A percentile compares a stretch with the other conserved stretches of the same genome.
Conservation (phyloP, 2,329 filamentous ascomycete genomes). For the Pseudogymnoascus sp. region DNA sequence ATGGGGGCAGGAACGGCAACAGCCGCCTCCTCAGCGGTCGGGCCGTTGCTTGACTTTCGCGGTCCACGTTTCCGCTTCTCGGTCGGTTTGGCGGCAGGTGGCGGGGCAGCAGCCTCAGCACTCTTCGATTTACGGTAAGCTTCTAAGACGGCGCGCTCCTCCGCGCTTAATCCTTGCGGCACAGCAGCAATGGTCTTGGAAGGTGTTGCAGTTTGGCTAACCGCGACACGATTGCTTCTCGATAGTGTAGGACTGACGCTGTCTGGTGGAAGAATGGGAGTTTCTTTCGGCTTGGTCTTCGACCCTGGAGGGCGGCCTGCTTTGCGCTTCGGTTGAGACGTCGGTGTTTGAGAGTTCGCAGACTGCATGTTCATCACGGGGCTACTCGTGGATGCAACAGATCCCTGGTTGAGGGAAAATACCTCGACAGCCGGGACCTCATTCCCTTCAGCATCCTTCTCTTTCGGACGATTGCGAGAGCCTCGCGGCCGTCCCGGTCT, state of each 20-base stretch:
- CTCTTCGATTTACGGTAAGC: constrained; percentile 23
- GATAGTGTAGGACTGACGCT: not conserved
- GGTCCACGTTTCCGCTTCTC: constrained; percentile 10
- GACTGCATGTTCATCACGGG: not conserved
- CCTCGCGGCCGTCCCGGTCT: constrained; percentile 42
- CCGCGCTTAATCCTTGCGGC: constrained; percentile 23
- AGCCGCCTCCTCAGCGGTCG: not conserved
- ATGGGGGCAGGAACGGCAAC: not conserved
- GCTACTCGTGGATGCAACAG: not conserved
- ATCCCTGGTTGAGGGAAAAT: not conserved
- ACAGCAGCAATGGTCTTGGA: not conserved
- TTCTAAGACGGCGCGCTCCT: constrained; percentile 28
- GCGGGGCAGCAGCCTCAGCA: constrained; percentile 16
- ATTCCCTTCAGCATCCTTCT: constrained; percentile 16
- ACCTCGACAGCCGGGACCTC: not conserved
- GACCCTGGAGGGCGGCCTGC: not conserved
- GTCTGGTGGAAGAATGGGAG: not conserved
- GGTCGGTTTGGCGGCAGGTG: not conserved
- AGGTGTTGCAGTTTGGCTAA: not conserved
- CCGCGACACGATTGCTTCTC: not conserved
- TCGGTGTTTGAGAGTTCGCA: not conserved
- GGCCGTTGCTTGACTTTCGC: not conserved
- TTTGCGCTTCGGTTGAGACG: not conserved
- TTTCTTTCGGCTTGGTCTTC: constrained; percentile 1
- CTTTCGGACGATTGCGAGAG: constrained; percentile 43